Evolutionary conservation across 2,329 filamentous ascomycete species (phyloP), one percentile per base, ranked within the genome.

Genomic region (Fusarium concolor): DNA sequence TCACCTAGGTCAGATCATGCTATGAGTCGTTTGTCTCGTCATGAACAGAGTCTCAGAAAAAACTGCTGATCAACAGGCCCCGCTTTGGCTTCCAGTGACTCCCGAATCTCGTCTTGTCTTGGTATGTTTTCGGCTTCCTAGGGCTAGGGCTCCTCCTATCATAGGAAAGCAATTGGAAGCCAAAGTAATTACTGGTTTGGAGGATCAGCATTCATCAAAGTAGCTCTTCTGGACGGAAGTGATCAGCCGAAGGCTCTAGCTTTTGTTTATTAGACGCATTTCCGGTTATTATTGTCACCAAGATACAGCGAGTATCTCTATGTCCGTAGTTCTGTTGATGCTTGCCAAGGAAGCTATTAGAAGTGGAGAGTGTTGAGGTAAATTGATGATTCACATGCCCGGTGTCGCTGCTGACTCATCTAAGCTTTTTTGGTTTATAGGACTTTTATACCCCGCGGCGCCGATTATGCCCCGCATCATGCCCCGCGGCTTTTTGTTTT

Each of bases 391-490:
- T 38, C 47, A 44, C 49, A 54, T 42, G 29, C 29, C 55, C 47
- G 47, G 55, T 53, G 18, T 37, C 49, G 50, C 39, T 54, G 55
- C 26, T 54, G 28, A 50, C 47, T 41, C 47, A 56, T 56, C 43
- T 14, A 37, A 39, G 41, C 18, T n/a, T 54, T 54, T 46, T 26
- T n/a, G 29, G 29, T 54, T 38, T 41, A 22, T 41, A 11, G 38
- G 29, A 31, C 29, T 22, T 22, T 14, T 41, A 20, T 56, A 39
- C 55, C 55, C 55, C 55, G 47, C 55, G 52, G 31, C 49, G 52
- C 49, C 31, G 31, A 54, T 57, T 41, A 31, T 57, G 55, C 55
- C 33, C 55, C 47, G 49, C 55, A 47, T 45, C 35, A 51, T 56
- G 35, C 44, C 53, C 53, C 53, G 44, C 35, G 53, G 26, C 51